phyloP scores from a whole-genome alignment of 345 rosid genomes.

The Noccaea bulbosa region DNA sequence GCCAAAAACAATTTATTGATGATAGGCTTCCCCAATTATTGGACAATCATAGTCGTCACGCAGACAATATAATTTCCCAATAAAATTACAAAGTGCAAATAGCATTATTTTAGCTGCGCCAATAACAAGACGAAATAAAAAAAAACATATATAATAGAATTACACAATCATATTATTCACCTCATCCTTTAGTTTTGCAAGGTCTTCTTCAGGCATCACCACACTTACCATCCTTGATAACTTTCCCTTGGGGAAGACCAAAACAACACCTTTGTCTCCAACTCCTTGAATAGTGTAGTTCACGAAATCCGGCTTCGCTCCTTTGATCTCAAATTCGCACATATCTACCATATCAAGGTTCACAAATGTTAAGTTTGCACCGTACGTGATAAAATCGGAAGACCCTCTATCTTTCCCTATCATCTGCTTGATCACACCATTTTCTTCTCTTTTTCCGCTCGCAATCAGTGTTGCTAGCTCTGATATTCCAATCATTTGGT shows the following conservation, averaged over 20 bases:
- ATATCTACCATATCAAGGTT: constrained; percentile 54
- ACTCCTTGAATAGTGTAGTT: constrained; percentile 58
- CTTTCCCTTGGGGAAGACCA: constrained; percentile 48
- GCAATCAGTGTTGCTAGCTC: constrained; percentile 54
- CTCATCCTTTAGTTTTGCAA: constrained; percentile 45
- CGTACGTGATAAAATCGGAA: constrained; percentile 56
- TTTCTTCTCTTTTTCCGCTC: constrained; percentile 29
- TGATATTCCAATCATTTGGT: constrained; percentile 32
- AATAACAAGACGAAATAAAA: not conserved
- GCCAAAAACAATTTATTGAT: constrained; percentile 9
- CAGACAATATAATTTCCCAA: not conserved
- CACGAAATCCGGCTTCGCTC: constrained; percentile 50
- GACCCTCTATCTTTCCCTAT: constrained; percentile 32
- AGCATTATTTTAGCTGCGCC: not conserved
- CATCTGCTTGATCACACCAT: constrained; percentile 41
- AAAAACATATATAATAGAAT: not conserved
- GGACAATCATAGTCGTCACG: not conserved
- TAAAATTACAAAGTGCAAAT: not conserved
- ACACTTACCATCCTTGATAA: constrained; percentile 47
- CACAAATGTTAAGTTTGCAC: constrained; percentile 71
- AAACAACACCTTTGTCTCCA: constrained; percentile 64
- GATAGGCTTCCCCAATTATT: not conserved
- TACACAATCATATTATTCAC: constrained; percentile 34
- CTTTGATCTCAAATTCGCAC: constrained; percentile 56
- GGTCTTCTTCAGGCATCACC: constrained; percentile 50